These are phyloP conservation scores for Oryza officinalis DNA, from an alignment of 176 grass and related monocot species.

Conservation along the genomic window DNA sequence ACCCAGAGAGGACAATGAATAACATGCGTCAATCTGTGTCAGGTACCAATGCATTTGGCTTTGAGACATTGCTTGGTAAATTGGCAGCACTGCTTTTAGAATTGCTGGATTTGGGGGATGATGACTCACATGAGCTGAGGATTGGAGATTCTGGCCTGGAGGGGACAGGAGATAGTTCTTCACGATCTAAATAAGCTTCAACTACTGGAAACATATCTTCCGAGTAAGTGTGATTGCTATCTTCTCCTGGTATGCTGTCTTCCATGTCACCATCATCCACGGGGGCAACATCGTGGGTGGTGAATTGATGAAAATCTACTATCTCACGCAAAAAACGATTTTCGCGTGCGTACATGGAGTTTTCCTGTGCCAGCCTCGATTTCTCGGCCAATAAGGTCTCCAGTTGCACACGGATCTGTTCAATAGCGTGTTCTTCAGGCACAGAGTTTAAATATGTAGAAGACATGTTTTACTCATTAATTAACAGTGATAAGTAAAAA, in stretches of 20 bases:
- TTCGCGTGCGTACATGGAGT: slow-evolving; percentile 57
- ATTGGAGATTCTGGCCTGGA: slow-evolving; percentile 31
- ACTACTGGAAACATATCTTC: slow-evolving; percentile 27
- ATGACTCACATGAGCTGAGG: not conserved
- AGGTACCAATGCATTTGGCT: slow-evolving; percentile 18
- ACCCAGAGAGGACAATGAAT: no score
- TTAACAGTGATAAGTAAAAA: not conserved
- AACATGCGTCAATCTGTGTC: not conserved
- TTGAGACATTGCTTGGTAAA: not conserved
- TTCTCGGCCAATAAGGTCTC: slow-evolving; percentile 65
- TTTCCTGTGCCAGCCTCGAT: slow-evolving; percentile 66
- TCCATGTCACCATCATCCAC: slow-evolving; percentile 37
- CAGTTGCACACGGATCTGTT: slow-evolving; percentile 64
- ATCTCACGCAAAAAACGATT: slow-evolving; percentile 66
- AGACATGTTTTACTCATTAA: not conserved
- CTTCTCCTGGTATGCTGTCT: slow-evolving; percentile 31
- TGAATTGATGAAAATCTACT: slow-evolving; percentile 68
- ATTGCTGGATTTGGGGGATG: slow-evolving; percentile 23
- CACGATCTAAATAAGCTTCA: slow-evolving; percentile 40
- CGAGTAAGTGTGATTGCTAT: not conserved
- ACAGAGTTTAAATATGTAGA: not conserved
- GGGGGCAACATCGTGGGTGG: slow-evolving; percentile 30
- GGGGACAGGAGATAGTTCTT: slow-evolving; percentile 28
- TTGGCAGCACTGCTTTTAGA: not conserved
- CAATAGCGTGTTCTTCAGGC: not conserved